Percentiles rank a stretch among this genome's conserved stretches.
These are phyloP conservation scores for Metschnikowia shivogae DNA, from an alignment of 805 yeast genomes.

Conservation along the genomic window DNA sequence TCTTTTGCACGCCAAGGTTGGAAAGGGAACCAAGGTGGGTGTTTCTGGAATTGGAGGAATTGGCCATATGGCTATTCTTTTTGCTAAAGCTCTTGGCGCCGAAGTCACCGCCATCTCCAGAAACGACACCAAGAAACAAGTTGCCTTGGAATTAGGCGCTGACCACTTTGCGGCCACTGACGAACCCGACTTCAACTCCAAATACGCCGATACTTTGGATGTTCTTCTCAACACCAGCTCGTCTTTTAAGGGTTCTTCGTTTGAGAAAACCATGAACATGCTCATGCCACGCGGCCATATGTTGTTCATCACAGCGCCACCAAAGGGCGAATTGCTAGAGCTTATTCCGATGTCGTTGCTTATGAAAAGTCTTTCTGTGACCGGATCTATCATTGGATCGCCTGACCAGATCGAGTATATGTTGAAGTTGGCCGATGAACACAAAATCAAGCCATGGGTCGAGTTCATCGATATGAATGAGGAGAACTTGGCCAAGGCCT, in stretches of 20 bases:
- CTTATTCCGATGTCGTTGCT: conserved; percentile 4
- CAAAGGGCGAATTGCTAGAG: conserved; percentile 2
- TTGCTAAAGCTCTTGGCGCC: conserved; percentile 59
- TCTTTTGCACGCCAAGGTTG: conserved; percentile 9
- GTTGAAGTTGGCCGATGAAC: conserved; percentile 9
- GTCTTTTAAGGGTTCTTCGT: conserved; percentile 13
- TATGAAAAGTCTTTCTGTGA: conserved; percentile 6
- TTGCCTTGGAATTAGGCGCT: conserved; percentile 53
- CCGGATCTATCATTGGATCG: conserved; percentile 9
- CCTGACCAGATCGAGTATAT: conserved; percentile 8
- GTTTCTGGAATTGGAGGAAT: conserved; percentile 63
- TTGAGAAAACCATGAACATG: conserved; percentile 6
- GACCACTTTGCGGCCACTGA: conserved; percentile 25
- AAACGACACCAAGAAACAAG: conserved; percentile 44
- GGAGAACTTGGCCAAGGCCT: conserved; percentile 7
- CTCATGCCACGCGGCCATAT: conserved; percentile 7
- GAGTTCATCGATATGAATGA: conserved; percentile 10
- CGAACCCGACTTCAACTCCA: conserved; percentile 18
- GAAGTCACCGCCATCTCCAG: conserved; percentile 57
- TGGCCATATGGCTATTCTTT: conserved; percentile 56
- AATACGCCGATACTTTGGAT: conserved; percentile 7
- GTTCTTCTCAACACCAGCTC: conserved; percentile 8
- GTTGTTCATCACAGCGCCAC: conserved; percentile 11
- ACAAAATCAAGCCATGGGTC: conserved; percentile 10
- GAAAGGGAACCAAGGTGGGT: conserved; percentile 42